These are phyloP conservation scores for Hanseniaspora singularis DNA, from an alignment of 805 yeast genomes.

Conservation along the genomic window DNA sequence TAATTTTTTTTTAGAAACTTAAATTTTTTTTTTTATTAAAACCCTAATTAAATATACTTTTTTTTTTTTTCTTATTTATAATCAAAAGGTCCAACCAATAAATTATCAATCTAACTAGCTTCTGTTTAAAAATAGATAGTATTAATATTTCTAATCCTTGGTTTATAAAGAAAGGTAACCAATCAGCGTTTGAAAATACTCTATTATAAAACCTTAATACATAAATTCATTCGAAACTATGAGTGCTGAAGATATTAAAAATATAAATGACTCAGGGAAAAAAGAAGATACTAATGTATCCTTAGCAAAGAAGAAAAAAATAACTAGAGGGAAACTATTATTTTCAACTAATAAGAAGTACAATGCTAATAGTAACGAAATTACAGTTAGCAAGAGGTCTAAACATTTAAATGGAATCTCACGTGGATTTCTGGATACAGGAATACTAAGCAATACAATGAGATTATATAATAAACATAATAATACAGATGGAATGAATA, in stretches of 20 bases:
- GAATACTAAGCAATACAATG: slow-evolving; percentile 8
- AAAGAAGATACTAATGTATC: not conserved
- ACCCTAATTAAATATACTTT: too few relatives aligned
- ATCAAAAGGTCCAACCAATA: too few relatives aligned
- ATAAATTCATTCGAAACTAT: too few relatives aligned
- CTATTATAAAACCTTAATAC: too few relatives aligned
- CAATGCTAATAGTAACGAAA: not conserved
- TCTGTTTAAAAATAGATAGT: too few relatives aligned
- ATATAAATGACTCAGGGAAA: not conserved
- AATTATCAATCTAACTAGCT: too few relatives aligned
- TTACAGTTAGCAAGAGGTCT: not conserved
- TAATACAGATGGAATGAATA: not conserved
- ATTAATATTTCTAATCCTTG: too few relatives aligned
- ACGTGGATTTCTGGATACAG: slow-evolving; percentile 9
- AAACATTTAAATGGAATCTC: slow-evolving; percentile 11
- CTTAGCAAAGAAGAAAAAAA: slow-evolving; percentile 1
- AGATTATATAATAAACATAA: slow-evolving; percentile 7
- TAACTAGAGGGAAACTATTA: slow-evolving; percentile 4
- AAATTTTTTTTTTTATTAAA: too few relatives aligned
- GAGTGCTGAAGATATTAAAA: not conserved
- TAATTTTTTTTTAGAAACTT: too few relatives aligned
- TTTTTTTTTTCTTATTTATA: too few relatives aligned
- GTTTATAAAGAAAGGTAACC: too few relatives aligned
- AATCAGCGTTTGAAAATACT: too few relatives aligned
- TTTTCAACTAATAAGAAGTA: slow-evolving; percentile 8